Percentiles rank a stretch among this genome's conserved stretches.
Evolutionary conservation across 352 stramenopile species (phyloP).

Genomic region (Globisporangium mamillatum): DNA sequence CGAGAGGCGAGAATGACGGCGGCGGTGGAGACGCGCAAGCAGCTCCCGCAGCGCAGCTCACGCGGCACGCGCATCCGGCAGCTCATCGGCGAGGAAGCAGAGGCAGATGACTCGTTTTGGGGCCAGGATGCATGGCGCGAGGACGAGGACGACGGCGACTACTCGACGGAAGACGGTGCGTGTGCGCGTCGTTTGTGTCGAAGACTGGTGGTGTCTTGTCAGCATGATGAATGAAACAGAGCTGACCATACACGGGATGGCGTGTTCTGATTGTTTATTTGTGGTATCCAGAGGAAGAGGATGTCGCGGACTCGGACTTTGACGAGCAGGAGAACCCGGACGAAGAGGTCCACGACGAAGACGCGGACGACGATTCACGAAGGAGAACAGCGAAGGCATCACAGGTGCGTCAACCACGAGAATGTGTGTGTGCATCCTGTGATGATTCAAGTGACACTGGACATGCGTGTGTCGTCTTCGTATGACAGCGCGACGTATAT

Average conservation of each 20-base stretch:
- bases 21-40: constrained; percentile 20
- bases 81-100: constrained; percentile 83
- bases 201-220: not conserved
- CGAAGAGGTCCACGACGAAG: constrained; percentile 68
- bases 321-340: constrained; percentile 79
- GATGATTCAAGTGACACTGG: not conserved
- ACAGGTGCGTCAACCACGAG: constrained; percentile 7
- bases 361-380: constrained; percentile 44
- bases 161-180: constrained; percentile 84
- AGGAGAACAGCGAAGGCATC: constrained; percentile 23
- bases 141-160: constrained; percentile 82
- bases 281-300: constrained; percentile 70
- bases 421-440: not conserved
- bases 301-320: constrained; percentile 88
- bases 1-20: not conserved
- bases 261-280: not conserved
- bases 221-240: not conserved
- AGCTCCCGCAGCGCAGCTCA: constrained; percentile 61
- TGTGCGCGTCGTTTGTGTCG: not conserved
- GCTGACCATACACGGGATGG: not conserved
- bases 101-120: constrained; percentile 88
- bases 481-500: constrained; percentile 20
- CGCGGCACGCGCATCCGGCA: constrained; percentile 78
- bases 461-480: not conserved
- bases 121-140: constrained; percentile 82